Base-by-base conservation (phyloP, 2,329 filamentous ascomycete genomes). In the Neurospora crassa region DNA sequence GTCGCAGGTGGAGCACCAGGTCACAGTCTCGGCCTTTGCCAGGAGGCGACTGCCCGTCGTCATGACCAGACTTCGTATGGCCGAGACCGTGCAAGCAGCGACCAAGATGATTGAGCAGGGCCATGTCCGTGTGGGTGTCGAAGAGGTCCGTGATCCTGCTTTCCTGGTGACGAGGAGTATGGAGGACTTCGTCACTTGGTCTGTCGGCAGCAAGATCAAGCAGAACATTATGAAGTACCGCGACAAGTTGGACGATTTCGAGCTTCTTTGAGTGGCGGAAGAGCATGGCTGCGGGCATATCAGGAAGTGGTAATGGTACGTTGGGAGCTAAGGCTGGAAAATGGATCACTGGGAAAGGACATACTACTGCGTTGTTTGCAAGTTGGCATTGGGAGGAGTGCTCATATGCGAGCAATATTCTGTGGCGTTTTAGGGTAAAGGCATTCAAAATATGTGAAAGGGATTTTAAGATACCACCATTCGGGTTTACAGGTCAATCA, bases 121-220 rank as follows among this genome's bases (percentile, higher is more conserved):
- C 7, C 94, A 97, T 79, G 94, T 98, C 3, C 86, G 95, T 68
- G 93, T 97, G 1, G 95, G 95, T 14, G 94, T 93, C 0, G 93
- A 97, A 78, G 92, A 94, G 1, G 88, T 97, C 37, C 96, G 92
- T 2, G 95, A 98, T 79, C 90, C 94, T 40, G 94, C 94, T 0
- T 97, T 94, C 78, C 82, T 97, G 70, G 93, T 98, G 8, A 96
- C 93, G 45, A 86, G 94, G 75, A 92, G 89, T 73, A 93, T 97
- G 87, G 95, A 98, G 82, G 95, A 98, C 82, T 97, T 96, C 80
- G 92, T 98, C 20, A 97, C 95, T 0, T 98, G 95, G 95, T 91
- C 95, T 11, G 92, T 96, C 77, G 93, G 93, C 72, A 96, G 93
- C 82, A 97, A 97, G 91, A 94, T 98, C 81, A 97, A 97, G 91